Conservation (phyloP, 257 asterid species). For the Eucommia ulmoides region DNA sequence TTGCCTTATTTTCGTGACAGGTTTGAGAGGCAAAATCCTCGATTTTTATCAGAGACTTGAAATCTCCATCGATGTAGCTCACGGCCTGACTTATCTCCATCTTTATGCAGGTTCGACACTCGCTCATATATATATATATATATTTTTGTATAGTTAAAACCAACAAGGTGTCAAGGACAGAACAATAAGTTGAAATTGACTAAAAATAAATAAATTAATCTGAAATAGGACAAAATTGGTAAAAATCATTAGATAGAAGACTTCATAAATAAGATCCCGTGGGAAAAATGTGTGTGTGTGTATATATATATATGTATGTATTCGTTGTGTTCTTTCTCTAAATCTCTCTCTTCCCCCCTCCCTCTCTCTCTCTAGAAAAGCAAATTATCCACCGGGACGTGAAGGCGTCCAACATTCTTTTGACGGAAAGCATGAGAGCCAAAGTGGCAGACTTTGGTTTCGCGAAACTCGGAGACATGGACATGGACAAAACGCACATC, state of each 20-base stretch:
- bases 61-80: conserved; percentile 85
- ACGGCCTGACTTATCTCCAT: conserved; percentile 91
- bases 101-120: conserved; percentile 62
- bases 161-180: not conserved
- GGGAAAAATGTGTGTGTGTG: not conserved
- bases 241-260: no score
- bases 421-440: conserved; percentile 83
- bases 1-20: conserved; percentile 31
- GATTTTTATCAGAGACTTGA: conserved; percentile 92
- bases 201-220: not conserved
- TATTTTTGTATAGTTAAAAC: no score
- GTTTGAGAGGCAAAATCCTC: conserved; percentile 55
- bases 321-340: not conserved
- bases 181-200: not conserved
- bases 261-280: not conserved
- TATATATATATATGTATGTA: not conserved
- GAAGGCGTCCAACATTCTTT: conserved; percentile 88
- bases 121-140: not conserved
- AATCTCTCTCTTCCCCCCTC: not conserved
- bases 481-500: conserved; percentile 66
- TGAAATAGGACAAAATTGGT: no score
- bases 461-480: conserved; percentile 71
- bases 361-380: conserved; percentile 49
- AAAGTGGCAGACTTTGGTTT: conserved; percentile 98
- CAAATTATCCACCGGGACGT: conserved; percentile 98